phyloP scores from a whole-genome alignment of 805 yeast genomes.

The Ogataea populi-albae region DNA sequence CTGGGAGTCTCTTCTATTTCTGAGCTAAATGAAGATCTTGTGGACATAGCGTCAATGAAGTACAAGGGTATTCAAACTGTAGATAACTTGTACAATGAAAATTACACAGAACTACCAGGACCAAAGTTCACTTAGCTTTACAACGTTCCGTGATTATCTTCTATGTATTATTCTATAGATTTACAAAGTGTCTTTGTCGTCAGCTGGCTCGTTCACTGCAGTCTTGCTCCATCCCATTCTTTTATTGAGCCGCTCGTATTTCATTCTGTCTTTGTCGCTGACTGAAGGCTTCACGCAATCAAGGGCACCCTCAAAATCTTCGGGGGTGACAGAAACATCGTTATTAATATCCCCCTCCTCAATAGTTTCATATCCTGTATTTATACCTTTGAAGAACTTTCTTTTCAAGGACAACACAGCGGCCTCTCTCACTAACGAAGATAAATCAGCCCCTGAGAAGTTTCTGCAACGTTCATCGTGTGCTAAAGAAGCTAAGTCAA shows the following conservation, averaged over 20 bases:
- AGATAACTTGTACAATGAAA: conserved; percentile 52
- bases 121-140: conserved; percentile 10
- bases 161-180: not conserved
- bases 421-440: conserved; percentile 91
- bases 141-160: not conserved
- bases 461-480: conserved; percentile 78
- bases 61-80: conserved; percentile 34
- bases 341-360: conserved; percentile 16
- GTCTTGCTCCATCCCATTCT: conserved; percentile 68
- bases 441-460: conserved; percentile 94
- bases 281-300: conserved; percentile 84
- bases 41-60: conserved; percentile 34
- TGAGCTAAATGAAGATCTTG: conserved; percentile 41
- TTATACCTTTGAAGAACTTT: conserved; percentile 55
- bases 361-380: conserved; percentile 43
- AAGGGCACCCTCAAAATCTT: conserved; percentile 72
- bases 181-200: conserved; percentile 1
- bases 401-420: conserved; percentile 82
- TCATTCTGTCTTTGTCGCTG: conserved; percentile 74
- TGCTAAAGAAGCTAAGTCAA: conserved; percentile 62
- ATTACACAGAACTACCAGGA: conserved; percentile 52
- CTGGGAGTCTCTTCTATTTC: conserved; percentile 54
- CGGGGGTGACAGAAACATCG: conserved; percentile 51
- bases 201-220: conserved; percentile 11
- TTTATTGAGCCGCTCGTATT: conserved; percentile 71